Base-by-base conservation (phyloP, 352 stramenopile species). In the Phytopythium chamaehyphon region DNA sequence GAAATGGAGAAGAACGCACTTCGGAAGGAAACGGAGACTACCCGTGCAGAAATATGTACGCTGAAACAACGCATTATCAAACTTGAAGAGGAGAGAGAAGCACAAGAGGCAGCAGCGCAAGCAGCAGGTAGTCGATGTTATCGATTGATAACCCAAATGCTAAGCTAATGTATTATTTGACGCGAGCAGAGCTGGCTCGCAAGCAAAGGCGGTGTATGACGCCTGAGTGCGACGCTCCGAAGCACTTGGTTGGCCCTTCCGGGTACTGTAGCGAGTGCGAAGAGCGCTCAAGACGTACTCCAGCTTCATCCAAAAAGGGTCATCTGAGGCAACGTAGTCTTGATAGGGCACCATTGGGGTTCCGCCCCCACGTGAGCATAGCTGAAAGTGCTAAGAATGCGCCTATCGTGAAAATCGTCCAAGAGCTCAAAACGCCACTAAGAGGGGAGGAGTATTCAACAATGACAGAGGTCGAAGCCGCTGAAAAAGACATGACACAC, bases 181-280 rank as follows among this genome's bases (percentile, higher is more conserved):
- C 38, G 3, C n/a, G n/a, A 28, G 28, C 26, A 88, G 76, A 88
- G 11, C 69, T 63, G 47, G 71, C 76, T 12, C 57, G 70, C 6
- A 67, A 73, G 7, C 52, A 76, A 3, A 61, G 62, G 1, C 76
- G 78, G 35, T 91, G 81, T n/a, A 58, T 89, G 31, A 88, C 76
- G 10, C 65, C 76, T 26, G 62, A 79, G 10, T 91, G 81, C 28
- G 81, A 91, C 53, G 81, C 81, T 2, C 77, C 81, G 33, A 60
- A 54, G 28, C 88, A 81, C 59, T 60, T 91, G 1, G 62, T 91
- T 16, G 69, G 75, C 7, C 5, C 55, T 5, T 88, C 76, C 0
- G 81, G 81, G 0, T 90, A 80, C 40, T 91, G 81, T 55, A 64
- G 76, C 47, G 70, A 82, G 36, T 88, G 77, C 45, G 69, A 87